phyloP scores from a whole-genome alignment of 2,329 filamentous ascomycete genomes.

The Sordariomycetes sp. region DNA sequence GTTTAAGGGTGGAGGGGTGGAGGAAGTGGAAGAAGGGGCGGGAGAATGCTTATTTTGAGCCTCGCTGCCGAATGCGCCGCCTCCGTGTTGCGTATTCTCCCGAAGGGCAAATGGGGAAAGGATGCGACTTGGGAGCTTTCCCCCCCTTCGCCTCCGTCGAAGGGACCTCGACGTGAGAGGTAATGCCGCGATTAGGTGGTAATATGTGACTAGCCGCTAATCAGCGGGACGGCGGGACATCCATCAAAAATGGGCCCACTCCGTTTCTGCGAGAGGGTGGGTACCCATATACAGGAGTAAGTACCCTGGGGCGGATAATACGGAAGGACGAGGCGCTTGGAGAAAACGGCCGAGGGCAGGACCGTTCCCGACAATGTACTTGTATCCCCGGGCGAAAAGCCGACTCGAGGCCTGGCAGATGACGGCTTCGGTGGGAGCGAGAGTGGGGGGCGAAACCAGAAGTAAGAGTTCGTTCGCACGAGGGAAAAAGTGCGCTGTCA shows the following conservation, averaged over 20 bases:
- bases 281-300: background rate
- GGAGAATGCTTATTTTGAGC: background rate
- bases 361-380: background rate
- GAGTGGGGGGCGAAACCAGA: background rate
- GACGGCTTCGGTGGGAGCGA: background rate
- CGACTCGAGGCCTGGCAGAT: background rate
- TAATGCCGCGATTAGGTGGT: background rate
- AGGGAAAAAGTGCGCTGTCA: background rate
- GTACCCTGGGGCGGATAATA: background rate
- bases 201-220: slow-evolving; percentile 5
- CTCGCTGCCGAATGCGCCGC: background rate
- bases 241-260: background rate
- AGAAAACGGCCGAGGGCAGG: too few relatives aligned
- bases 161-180: background rate
- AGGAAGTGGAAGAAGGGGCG: background rate
- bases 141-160: background rate
- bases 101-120: background rate
- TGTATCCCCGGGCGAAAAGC: background rate
- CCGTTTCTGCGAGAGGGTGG: background rate
- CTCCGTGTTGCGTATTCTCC: background rate
- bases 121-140: background rate
- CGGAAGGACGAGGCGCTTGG: too few relatives aligned
- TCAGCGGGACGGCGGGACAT: slow-evolving; percentile 5
- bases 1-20: background rate
- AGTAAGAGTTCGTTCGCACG: background rate